A percentile compares a stretch with the other conserved stretches of the same genome.
Conservation (phyloP, 2,329 filamentous ascomycete genomes). For the Waltergamsia citrina region DNA sequence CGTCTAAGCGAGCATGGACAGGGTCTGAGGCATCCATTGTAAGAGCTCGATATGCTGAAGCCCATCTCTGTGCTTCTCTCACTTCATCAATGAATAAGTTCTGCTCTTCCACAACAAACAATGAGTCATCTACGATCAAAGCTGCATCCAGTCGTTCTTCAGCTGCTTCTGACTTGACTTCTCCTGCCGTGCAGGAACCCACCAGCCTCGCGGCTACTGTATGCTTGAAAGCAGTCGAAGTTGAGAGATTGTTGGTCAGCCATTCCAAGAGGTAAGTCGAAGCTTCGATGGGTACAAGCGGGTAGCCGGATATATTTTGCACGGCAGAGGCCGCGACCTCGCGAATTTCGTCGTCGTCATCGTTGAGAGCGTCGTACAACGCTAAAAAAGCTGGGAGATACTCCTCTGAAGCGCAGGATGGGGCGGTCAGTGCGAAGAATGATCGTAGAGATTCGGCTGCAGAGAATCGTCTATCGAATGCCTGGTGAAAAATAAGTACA, state of each 20-base stretch:
- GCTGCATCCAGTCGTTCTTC: conserved; percentile 31
- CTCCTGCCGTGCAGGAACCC: no score
- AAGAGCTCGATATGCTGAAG: conserved; percentile 30
- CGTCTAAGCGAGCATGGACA: conserved; percentile 16
- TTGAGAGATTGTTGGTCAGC: conserved; percentile 26
- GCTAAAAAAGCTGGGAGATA: conserved; percentile 51
- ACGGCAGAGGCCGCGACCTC: conserved; percentile 48
- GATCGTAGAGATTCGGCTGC: conserved; percentile 45
- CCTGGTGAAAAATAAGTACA: conserved; percentile 25
- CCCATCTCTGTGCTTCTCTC: conserved; percentile 64
- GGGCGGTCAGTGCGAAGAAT: conserved; percentile 27
- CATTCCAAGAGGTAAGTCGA: conserved; percentile 32
- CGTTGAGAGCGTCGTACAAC: conserved; percentile 69
- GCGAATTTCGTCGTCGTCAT: conserved; percentile 87
- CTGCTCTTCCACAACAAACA: conserved; percentile 86
- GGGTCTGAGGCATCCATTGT: conserved; percentile 11
- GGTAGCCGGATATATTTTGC: conserved; percentile 30
- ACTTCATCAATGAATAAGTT: conserved; percentile 88
- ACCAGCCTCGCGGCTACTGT: conserved; percentile 32
- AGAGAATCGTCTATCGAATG: conserved; percentile 56
- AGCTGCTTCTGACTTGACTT: no score
- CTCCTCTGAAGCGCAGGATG: conserved; percentile 14
- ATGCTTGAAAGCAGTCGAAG: conserved; percentile 23
- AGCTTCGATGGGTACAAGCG: conserved; percentile 37
- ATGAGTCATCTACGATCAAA: conserved; percentile 48